Evolutionary conservation across 164 flowering plant species (phyloP).

Genomic region (Nymphaea thermarum): DNA sequence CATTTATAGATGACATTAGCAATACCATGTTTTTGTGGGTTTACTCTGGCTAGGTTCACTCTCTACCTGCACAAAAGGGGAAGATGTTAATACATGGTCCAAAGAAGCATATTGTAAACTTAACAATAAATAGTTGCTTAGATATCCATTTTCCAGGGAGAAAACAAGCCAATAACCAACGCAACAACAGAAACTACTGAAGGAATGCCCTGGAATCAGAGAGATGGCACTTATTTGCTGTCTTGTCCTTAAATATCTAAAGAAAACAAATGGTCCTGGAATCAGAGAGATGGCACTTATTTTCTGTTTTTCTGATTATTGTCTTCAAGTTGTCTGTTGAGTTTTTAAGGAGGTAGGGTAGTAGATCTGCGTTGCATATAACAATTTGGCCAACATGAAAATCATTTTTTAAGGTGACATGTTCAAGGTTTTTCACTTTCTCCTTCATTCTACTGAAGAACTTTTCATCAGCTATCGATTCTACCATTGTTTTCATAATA

Average conservation of each 20-base stretch:
- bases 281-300: too few species aligned
- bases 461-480: too few species aligned
- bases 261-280: neutral
- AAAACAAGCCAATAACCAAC: neutral
- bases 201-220: neutral
- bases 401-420: too few species aligned
- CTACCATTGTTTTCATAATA: too few species aligned
- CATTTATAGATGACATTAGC: neutral
- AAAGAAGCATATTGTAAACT: neutral
- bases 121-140: too few species aligned
- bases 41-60: neutral
- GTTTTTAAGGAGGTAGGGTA: too few species aligned
- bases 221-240: neutral
- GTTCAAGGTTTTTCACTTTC: too few species aligned
- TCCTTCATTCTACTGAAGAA: too few species aligned
- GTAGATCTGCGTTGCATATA: too few species aligned
- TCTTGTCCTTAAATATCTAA: too few species aligned
- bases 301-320: neutral
- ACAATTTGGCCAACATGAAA: too few species aligned
- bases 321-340: too few species aligned
- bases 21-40: neutral
- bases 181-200: neutral
- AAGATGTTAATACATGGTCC: neutral
- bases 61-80: neutral
- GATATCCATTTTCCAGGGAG: neutral